phyloP scores from a whole-genome alignment of 768 basidiomycete species.

The Auricularia sp. region DNA sequence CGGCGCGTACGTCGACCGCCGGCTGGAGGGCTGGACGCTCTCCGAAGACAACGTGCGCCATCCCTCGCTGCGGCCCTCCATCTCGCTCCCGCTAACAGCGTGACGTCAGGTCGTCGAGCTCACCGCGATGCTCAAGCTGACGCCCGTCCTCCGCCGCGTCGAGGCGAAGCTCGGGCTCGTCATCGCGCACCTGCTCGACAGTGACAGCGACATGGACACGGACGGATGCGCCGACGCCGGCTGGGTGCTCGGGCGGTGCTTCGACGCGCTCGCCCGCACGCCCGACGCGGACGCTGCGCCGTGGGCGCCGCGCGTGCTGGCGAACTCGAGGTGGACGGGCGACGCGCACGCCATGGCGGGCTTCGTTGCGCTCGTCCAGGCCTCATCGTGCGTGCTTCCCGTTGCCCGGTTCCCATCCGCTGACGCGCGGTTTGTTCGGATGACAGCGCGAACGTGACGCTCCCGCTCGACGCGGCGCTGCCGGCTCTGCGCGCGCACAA shows the following conservation, averaged over 20 bases:
- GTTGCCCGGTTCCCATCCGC: not conserved
- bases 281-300: too few species aligned
- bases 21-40: conserved; percentile 25
- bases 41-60: conserved; percentile 30
- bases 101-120: conserved; percentile 38
- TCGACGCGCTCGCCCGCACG: too few species aligned
- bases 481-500: conserved; percentile 66
- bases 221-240: not conserved
- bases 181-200: conserved; percentile 31
- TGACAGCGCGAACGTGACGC: not conserved
- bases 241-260: too few species aligned
- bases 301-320: too few species aligned
- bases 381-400: not conserved
- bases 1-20: conserved; percentile 35
- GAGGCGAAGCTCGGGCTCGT: conserved; percentile 30
- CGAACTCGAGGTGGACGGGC: not conserved
- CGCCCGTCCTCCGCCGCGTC: conserved; percentile 40
- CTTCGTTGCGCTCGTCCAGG: conserved; percentile 25
- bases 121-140: conserved; percentile 44
- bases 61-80: too few species aligned
- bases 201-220: not conserved
- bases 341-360: conserved; percentile 32
- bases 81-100: not conserved
- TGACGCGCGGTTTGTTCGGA: not conserved
- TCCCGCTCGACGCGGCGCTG: conserved; percentile 20